phyloP scores from a whole-genome alignment of 345 rosid species.

The Salix udensis region DNA sequence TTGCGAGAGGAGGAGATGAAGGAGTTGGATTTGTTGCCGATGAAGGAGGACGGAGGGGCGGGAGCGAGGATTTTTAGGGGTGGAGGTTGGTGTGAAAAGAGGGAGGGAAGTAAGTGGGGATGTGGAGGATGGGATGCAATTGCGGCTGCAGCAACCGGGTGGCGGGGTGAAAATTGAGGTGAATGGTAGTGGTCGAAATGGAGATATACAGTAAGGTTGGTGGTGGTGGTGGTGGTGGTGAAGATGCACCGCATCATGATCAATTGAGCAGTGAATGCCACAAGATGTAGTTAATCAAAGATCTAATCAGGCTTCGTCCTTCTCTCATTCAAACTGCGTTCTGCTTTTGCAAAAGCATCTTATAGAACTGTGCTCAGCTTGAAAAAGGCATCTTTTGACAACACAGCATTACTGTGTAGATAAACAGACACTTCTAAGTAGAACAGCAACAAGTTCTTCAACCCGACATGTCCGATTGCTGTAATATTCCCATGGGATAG shows the following conservation, averaged over 20 bases:
- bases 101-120: slow-evolving; percentile 9
- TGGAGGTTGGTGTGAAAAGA: slow-evolving; percentile 20
- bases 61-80: slow-evolving; percentile 18
- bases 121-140: neutral
- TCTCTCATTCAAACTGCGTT: too few relatives aligned
- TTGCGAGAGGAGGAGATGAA: neutral
- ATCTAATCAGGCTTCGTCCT: neutral
- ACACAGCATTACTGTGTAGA: too few relatives aligned
- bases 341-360: too few relatives aligned
- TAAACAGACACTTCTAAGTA: too few relatives aligned
- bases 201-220: neutral
- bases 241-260: neutral
- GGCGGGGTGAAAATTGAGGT: slow-evolving; percentile 16
- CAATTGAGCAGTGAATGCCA: neutral
- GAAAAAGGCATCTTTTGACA: too few relatives aligned
- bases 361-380: too few relatives aligned
- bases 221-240: neutral
- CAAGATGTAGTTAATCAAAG: neutral
- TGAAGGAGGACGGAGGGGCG: slow-evolving; percentile 7
- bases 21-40: neutral
- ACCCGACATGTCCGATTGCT: too few relatives aligned
- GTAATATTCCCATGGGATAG: too few relatives aligned
- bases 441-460: too few relatives aligned
- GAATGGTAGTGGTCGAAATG: neutral
- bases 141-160: slow-evolving; percentile 1